Base-by-base conservation (phyloP, 495 filamentous ascomycete genomes). In the Neurospora sp. region DNA sequence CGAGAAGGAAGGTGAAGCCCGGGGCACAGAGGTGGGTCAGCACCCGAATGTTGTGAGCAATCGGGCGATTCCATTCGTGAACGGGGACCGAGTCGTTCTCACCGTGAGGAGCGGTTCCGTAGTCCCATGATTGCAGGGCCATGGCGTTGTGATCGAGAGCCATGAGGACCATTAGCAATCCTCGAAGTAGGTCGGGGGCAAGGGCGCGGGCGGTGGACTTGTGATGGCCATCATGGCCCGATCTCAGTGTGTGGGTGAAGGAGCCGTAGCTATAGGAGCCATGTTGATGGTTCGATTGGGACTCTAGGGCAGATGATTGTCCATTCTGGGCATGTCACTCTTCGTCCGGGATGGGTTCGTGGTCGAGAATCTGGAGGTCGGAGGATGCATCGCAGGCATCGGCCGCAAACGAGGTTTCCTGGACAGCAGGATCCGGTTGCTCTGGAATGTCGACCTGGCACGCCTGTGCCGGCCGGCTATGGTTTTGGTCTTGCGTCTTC, bases 1-100 rank as follows among this genome's bases (percentile, higher is more conserved):
- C 80, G 7, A 82, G 77, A 10, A 82, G 73, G 44, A 82, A 81
- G 7, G 76, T 80, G 59, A 81, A 81, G 12, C 80, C 80, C 12
- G 80, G 80, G 14, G 78, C 80, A 71, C 79, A 82, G 45, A 81
- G 75, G 69, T 82, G 79, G 0, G 77, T 75, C 9, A 82, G 72
- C 12, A 75, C 78, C 12, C 80, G 77, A n/a, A 79, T 71, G 35
- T 70, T 39, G 70, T 75, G 76, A 17, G 76, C 76, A 3, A 75
- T 40, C 3, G 80, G 76, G 4, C 70, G 69, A 65, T 79, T 81
- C 80, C 80, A 82, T 40, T 74, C 48, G 38, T 71, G 48, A 4
- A 80, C 76, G 12, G 75, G 71, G 8, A 31, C 35, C 5, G 77
- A 75, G 73, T 81, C 79, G 31, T 35, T 16, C 70, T 82, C 80